A percentile compares a stretch with the other conserved stretches of the same genome.
Evolutionary conservation across 78 protist species (phyloP).

Genomic region (Carpediemonas membranifera): DNA sequence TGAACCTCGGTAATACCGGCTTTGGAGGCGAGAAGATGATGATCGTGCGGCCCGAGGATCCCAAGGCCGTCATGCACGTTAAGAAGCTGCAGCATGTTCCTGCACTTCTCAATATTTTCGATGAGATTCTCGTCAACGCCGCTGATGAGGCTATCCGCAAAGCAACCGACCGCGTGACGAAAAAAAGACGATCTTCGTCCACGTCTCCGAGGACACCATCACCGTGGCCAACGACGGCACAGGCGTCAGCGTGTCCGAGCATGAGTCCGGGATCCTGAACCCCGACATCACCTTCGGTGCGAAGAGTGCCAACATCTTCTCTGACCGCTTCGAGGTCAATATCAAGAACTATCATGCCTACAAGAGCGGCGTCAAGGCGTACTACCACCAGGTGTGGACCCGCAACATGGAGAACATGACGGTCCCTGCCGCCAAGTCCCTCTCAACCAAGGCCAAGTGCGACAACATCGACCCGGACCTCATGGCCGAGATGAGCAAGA

Average conservation of each 20-base stretch:
- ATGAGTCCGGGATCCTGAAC: constrained; percentile 47
- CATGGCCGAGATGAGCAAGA: neutral
- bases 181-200: constrained; percentile 50
- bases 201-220: constrained; percentile 35
- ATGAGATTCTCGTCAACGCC: constrained; percentile 97
- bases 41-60: too few relatives aligned
- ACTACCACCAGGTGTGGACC: constrained; percentile 36
- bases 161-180: too few relatives aligned
- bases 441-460: too few relatives aligned
- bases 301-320: constrained; percentile 93
- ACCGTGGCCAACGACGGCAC: constrained; percentile 74
- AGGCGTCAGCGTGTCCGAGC: constrained; percentile 78
- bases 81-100: too few relatives aligned
- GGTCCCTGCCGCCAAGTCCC: constrained; percentile 21
- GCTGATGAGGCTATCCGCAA: constrained; percentile 95
- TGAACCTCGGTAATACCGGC: too few relatives aligned
- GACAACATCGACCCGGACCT: too few relatives aligned
- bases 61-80: too few relatives aligned
- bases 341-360: too few relatives aligned
- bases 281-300: constrained; percentile 86
- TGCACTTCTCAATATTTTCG: constrained; percentile 91
- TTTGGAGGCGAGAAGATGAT: too few relatives aligned
- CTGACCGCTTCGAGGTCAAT: too few relatives aligned
- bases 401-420: constrained; percentile 49
- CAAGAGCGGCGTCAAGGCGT: too few relatives aligned